Base-by-base conservation (phyloP, 2,329 filamentous ascomycete genomes). In the Colletotrichum costaricense region DNA sequence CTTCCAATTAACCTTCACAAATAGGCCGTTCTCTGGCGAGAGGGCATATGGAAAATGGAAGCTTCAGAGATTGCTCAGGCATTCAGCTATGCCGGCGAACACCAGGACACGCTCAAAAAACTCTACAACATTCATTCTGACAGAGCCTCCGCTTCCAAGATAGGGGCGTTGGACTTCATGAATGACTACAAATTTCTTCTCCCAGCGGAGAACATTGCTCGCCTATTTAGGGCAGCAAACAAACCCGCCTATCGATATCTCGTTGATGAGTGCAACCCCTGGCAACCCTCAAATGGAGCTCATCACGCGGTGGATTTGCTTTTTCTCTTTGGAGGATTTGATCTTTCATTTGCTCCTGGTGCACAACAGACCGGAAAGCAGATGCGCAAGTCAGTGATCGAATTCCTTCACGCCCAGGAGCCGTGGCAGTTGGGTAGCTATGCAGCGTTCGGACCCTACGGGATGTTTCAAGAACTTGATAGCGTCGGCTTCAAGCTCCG, bases 271-370 rank as follows among this genome's bases (percentile, higher is more conserved):
- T 60, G 79, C 0, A 88, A 88, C 46, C 86, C 86, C 5, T 87
- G 83, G 84, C 86, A 87, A 63, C 66, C 81, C 0, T 87, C 85
- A 0, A 84, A 81, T 9, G 80, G 86, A 0, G 79, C 85, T 2
- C 86, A 88, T 52, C 86, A 88, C 70, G 86, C 83, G 0, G 83
- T 88, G 2, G 86, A 88, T 74, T 76, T 88, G 4, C 69, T 87
- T 2, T 81, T 86, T 9, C 75, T 87, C 0, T 88, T 87, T 30
- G 84, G 80, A 0, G 82, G 82, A 0, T 75, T 85, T 4, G 82
- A 85, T 65, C 67, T 85, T 0, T 78, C 78, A 0, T 81, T 81
- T 26, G 80, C 81, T 1, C 78, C 78, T 0, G 76, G 78, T 1
- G 84, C 84, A 3, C 75, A 81, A 3, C 67, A 58, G 0, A 79